Evolutionary conservation across 345 rosid genomes (phyloP), one percentile per base, ranked within the genome.

Genomic region (Moricandia moricandioides): DNA sequence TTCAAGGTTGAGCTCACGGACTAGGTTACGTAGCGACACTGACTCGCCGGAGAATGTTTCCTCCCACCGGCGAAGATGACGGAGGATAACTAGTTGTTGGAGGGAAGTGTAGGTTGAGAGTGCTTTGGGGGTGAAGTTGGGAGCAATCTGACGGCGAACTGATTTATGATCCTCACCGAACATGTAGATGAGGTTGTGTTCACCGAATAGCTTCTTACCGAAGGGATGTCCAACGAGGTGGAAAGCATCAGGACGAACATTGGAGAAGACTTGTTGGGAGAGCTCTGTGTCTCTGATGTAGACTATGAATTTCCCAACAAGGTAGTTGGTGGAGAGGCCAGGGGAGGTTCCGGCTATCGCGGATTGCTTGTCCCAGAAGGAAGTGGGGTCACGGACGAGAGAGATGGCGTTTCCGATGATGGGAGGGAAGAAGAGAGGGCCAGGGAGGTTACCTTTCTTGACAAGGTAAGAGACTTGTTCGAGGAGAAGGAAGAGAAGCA

Each of bases 221-320:
- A 93, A 93, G 0, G 93, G 97, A 75, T 91, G 93, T 9, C 96
- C 98, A 2, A 89, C 79, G 0, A 93, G 84, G 64, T 69, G 72
- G 83, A 93, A 93, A 5, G 91, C 97, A 62, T 93, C 98, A 2
- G 96, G 89, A 8, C 92, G 85, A 8, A 93, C 93, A 40, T 91
- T 93, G 69, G 91, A 18, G 80, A 93, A 93, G 29, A 91, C 64
- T 17, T 77, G 83, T 43, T 88, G 96, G 49, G 90, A 88, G 33
- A 93, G 93, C 49, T 93, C 88, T 0, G 88, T 69, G 79, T 78
- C 82, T 31, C 85, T 85, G 33, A 88, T 70, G 75, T 83, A 93
- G 60, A 93, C 52, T 7, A 89, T 87, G 80, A 93, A 93, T 45
- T 79, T 83, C 0, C 98, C 96, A 71, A 86, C 52, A 2, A 91